Percentiles rank a stretch among this genome's conserved stretches.
These are phyloP conservation scores for Rutidosis leptorrhynchoides DNA, from an alignment of 129 eudicot species.

Conservation along the genomic window DNA sequence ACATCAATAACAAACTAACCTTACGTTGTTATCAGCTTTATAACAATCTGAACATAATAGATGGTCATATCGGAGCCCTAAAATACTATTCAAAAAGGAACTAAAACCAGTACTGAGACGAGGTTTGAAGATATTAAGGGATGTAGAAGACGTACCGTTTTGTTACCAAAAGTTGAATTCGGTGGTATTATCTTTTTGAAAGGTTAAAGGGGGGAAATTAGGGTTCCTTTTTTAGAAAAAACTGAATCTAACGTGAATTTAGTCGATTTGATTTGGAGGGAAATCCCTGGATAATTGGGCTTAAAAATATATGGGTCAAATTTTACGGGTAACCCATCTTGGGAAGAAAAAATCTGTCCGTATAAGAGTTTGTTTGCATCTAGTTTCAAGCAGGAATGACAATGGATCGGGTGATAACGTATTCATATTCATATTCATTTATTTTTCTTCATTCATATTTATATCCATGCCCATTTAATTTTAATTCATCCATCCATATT, in stretches of 20 bases:
- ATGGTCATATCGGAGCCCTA: slow-evolving; percentile 28
- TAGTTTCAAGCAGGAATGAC: no score
- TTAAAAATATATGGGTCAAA: slow-evolving; percentile 15
- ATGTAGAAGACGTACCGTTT: slow-evolving; percentile 36
- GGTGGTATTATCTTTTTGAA: slow-evolving; percentile 27
- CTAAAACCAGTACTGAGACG: not conserved
- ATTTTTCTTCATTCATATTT: no score
- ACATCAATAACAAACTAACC: not conserved
- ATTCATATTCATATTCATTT: no score
- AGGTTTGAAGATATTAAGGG: not conserved
- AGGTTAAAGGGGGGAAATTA: slow-evolving; percentile 37
- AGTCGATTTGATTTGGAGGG: slow-evolving; percentile 51
- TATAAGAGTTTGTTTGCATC: no score
- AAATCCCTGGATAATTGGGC: slow-evolving; percentile 19
- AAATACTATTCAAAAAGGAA: slow-evolving; percentile 1
- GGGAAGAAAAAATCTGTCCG: not conserved
- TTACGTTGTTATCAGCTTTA: not conserved
- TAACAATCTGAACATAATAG: slow-evolving; percentile 6
- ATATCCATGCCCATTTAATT: no score
- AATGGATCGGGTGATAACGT: no score
- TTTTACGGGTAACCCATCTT: not conserved
- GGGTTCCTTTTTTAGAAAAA: slow-evolving; percentile 34
- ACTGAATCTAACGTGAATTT: slow-evolving; percentile 16
- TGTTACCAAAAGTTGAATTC: slow-evolving; percentile 34
- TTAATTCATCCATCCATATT: no score